Conservation (phyloP, 192 early-diverging fungal species). For the Backusella australiensis region DNA sequence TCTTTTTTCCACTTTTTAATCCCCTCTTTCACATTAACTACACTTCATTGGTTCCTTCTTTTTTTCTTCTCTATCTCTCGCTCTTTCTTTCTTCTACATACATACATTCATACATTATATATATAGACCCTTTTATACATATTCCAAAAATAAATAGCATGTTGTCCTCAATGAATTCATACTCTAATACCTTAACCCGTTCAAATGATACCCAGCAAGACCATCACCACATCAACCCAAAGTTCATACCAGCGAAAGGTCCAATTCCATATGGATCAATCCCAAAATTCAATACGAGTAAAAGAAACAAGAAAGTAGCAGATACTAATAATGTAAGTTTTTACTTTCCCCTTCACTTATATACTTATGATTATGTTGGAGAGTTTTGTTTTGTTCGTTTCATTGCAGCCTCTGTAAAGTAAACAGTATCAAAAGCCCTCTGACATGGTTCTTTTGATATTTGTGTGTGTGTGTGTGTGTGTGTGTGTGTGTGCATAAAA, state of each 20-base stretch:
- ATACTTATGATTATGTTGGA: slow-evolving; percentile 1
- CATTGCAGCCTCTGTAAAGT: slow-evolving; percentile 8
- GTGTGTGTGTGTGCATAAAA: not conserved
- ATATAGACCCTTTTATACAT: not conserved
- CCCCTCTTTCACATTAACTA: not conserved
- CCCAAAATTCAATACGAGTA: not conserved
- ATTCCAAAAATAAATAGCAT: slow-evolving; percentile 5
- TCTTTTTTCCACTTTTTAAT: not conserved
- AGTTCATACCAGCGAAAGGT: not conserved
- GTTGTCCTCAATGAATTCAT: slow-evolving; percentile 1
- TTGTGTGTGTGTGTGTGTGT: not conserved
- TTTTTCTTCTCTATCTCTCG: not conserved
- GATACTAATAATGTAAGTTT: not conserved
- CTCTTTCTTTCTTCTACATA: not conserved
- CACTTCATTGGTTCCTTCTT: not conserved
- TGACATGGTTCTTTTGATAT: not conserved
- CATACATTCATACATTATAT: not conserved
- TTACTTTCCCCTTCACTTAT: not conserved
- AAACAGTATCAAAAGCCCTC: slow-evolving; percentile 6
- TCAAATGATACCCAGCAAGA: not conserved
- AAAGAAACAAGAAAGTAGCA: not conserved
- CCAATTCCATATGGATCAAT: slow-evolving; percentile 13
- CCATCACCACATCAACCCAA: not conserved
- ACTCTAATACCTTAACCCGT: not conserved
- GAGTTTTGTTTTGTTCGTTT: not conserved